Conservation (phyloP, 192 early-diverging fungal genomes). For the Radiomyces spectabilis region DNA sequence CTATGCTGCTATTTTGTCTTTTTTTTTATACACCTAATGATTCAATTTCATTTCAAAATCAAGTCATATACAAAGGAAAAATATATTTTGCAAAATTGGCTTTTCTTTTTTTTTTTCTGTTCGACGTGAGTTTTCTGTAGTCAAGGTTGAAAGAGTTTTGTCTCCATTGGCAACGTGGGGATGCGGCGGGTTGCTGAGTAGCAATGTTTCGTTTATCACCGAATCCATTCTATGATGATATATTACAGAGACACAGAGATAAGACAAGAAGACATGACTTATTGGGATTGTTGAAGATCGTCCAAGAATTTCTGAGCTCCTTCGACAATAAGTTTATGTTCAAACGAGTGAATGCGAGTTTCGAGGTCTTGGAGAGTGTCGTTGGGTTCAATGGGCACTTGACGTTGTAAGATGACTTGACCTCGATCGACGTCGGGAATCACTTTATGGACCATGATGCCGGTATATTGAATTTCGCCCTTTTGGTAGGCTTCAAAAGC, state of each 20-base stretch:
- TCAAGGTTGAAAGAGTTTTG: too few relatives aligned
- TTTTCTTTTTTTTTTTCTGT: background rate
- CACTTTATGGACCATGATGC: constrained; percentile 91
- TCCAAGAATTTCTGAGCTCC: constrained; percentile 53
- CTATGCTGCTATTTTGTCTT: background rate
- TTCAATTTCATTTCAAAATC: too few relatives aligned
- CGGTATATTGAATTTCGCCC: constrained; percentile 66
- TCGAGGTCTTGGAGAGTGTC: constrained; percentile 84
- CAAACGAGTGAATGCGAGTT: constrained; percentile 78
- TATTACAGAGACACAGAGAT: too few relatives aligned
- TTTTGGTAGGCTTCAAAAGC: constrained; percentile 83
- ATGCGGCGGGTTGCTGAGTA: too few relatives aligned
- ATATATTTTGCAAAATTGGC: background rate
- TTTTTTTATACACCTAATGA: too few relatives aligned
- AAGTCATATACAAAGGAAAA: background rate
- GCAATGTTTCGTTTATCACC: too few relatives aligned
- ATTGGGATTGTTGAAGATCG: constrained; percentile 11
- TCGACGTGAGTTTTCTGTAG: too few relatives aligned
- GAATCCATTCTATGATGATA: too few relatives aligned
- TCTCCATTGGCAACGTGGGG: too few relatives aligned
- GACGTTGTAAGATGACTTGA: constrained; percentile 72
- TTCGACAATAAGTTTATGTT: constrained; percentile 84
- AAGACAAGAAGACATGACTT: background rate
- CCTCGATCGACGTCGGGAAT: constrained; percentile 96
- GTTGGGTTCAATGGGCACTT: constrained; percentile 65